Evolutionary conservation across 306 rosid genomes (phyloP).

Genomic region (Glycine tomentella): DNA sequence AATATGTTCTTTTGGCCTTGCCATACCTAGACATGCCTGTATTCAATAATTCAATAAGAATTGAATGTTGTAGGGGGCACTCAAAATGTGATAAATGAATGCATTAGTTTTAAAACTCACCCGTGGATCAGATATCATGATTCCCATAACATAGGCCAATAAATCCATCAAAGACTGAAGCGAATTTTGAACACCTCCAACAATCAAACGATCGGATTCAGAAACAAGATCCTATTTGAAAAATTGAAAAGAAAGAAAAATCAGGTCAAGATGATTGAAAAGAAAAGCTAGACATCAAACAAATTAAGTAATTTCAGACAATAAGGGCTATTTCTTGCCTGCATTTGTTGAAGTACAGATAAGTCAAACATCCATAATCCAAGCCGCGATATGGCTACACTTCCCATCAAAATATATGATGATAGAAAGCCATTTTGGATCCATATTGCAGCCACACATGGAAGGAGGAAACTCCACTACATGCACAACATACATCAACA

Average conservation of each 20-base stretch:
- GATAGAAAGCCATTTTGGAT: slow-evolving; percentile 54
- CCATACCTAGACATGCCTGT: neutral
- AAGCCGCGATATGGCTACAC: slow-evolving; percentile 86
- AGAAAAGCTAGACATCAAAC: slow-evolving; percentile 31
- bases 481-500: slow-evolving; percentile 31
- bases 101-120: slow-evolving; percentile 49
- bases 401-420: slow-evolving; percentile 75
- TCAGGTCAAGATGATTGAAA: slow-evolving; percentile 16
- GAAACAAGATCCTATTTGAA: slow-evolving; percentile 69
- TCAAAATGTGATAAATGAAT: neutral
- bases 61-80: neutral
- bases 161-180: slow-evolving; percentile 84
- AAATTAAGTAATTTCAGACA: neutral
- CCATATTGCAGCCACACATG: slow-evolving; percentile 74
- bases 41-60: neutral
- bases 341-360: slow-evolving; percentile 91
- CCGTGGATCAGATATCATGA: slow-evolving; percentile 77
- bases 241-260: slow-evolving; percentile 7
- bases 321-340: slow-evolving; percentile 55
- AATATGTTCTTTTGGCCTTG: neutral
- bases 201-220: slow-evolving; percentile 77
- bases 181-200: slow-evolving; percentile 91
- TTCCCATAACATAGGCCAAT: slow-evolving; percentile 86
- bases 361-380: slow-evolving; percentile 96
- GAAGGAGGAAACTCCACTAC: slow-evolving; percentile 82